Evolutionary conservation across 257 asterid species (phyloP).

Genomic region (Fraxinus excelsior): DNA sequence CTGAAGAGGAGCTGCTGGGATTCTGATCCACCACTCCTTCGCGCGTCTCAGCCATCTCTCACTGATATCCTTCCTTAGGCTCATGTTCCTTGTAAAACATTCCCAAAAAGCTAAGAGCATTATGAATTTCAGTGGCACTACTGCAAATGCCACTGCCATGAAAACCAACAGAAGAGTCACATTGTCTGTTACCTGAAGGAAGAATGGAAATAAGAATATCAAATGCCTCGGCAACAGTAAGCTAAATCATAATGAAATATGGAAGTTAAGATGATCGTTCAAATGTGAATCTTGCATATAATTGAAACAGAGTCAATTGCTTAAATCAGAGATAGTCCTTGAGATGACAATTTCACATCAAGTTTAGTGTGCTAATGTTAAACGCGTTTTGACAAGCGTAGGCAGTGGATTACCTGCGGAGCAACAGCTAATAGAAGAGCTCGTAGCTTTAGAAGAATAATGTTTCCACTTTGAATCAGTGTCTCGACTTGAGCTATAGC

Average conservation of each 20-base stretch:
- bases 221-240: neutral
- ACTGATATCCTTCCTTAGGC: constrained; percentile 50
- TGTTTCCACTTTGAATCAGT: constrained; percentile 69
- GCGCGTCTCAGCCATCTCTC: constrained; percentile 40
- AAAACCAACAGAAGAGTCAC: constrained; percentile 40
- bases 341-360: constrained; percentile 3
- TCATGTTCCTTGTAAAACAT: constrained; percentile 63
- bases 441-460: constrained; percentile 66
- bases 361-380: constrained; percentile 9
- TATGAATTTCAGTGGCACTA: constrained; percentile 56
- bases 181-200: constrained; percentile 65
- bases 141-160: constrained; percentile 29
- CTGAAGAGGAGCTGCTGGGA: constrained; percentile 86
- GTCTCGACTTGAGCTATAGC: constrained; percentile 69
- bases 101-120: constrained; percentile 54
- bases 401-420: constrained; percentile 63
- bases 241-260: neutral
- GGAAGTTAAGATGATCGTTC: neutral
- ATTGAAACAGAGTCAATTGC: neutral
- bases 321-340: neutral
- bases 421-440: constrained; percentile 68
- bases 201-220: neutral
- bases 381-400: neutral
- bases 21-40: constrained; percentile 88
- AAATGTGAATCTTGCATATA: neutral